phyloP scores from a whole-genome alignment of 257 asterid species.

The Solanum neorickii region DNA sequence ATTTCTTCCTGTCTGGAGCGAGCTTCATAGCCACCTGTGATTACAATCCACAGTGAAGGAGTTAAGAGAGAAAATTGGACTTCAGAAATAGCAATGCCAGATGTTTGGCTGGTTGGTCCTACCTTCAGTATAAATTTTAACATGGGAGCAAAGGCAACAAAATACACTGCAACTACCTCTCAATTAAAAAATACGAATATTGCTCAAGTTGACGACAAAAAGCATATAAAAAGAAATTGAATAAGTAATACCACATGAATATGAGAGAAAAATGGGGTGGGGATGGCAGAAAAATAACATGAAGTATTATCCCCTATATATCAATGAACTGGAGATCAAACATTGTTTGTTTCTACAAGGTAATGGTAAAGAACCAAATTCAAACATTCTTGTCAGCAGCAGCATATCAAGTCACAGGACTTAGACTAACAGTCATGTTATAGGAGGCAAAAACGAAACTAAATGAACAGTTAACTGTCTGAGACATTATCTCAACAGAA shows the following conservation, averaged over 20 bases:
- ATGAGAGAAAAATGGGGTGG: background rate
- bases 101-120: background rate
- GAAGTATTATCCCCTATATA: background rate
- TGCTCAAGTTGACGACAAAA: background rate
- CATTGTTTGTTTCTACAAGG: background rate
- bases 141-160: background rate
- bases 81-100: background rate
- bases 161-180: background rate
- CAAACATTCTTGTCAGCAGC: background rate
- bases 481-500: background rate
- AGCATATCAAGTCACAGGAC: background rate
- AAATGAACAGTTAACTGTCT: background rate
- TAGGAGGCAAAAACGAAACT: background rate
- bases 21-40: slow-evolving; percentile 94
- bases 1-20: slow-evolving; percentile 97
- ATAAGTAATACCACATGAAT: background rate
- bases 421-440: background rate
- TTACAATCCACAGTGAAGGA: background rate
- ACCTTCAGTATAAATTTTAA: background rate
- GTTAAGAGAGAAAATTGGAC: background rate
- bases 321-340: background rate
- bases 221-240: background rate
- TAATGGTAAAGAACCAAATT: background rate
- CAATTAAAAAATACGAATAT: background rate
- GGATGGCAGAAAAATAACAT: background rate